Base-by-base conservation (phyloP, 257 asterid genomes). In the Euphrasia confusa region DNA sequence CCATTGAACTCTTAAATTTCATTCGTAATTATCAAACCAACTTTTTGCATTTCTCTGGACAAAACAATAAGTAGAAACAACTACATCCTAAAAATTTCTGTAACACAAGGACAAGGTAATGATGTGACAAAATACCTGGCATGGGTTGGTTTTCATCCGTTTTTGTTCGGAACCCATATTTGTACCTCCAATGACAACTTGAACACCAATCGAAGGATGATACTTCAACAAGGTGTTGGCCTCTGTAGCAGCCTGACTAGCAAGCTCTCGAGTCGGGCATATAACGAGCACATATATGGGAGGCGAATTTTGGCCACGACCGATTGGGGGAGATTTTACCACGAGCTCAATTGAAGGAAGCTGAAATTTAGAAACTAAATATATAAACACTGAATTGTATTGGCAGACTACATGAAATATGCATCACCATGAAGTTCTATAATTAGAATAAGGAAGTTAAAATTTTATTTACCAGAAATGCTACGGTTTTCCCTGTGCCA, bases 401-500 rank as follows among this genome's bases (percentile, higher is more conserved):
- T 2, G 42, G 8, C 42, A 37, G 42, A 7, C 12, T 9, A 37
- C 12, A 37, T 37, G 10, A 37, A 1, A 37, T 8, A 37, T 37
- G 12, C 42, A 37, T 8, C 42, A 37, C 42, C 11, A 7, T 30
- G 33, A 37, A 2, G 10, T 37, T 37, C 42, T 37, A 37, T 37
- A 37, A 42, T 7, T 28, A 49, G 42, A 30, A 40, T 26, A 27
- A 42, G 63, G 58, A 76, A 67, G 68, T 50, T 44, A 18, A 49
- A 66, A 63, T 1, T 14, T 45, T 44, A 47, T 55, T 78, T 86
- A 91, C 98, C 96, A 93, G 74, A 81, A 89, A 93, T 33, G 99
- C 97, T 58, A 92, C 96, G 10, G 99, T 92, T 76, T 92, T 92
- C 69, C 99, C 97, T 0, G 99, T 92, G 79, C 99, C 99, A 69